A percentile compares a stretch with the other conserved stretches of the same genome.
These are phyloP conservation scores for Aspergillus cavernicola DNA, from an alignment of 495 filamentous ascomycete species.

Conservation along the genomic window DNA sequence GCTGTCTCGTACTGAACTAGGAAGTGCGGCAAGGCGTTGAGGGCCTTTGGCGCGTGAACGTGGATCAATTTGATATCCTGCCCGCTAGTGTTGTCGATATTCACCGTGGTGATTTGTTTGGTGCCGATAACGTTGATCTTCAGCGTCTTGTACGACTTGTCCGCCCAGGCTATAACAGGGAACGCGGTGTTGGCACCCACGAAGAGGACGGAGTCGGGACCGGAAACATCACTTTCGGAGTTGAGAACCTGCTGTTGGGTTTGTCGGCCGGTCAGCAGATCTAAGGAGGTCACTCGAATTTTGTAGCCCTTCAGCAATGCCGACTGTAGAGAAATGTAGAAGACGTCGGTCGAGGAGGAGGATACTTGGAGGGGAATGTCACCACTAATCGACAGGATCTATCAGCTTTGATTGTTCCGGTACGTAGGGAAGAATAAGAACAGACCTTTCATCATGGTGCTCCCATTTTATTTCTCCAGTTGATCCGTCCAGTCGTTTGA, in stretches of 20 bases:
- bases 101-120: constrained; percentile 53
- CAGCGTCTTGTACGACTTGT: constrained; percentile 60
- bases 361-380: constrained; percentile 77
- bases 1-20: constrained; percentile 76
- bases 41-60: constrained; percentile 67
- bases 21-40: constrained; percentile 72
- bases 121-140: constrained; percentile 79
- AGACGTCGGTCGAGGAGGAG: constrained; percentile 67
- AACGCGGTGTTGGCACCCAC: constrained; percentile 81
- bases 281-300: constrained; percentile 68
- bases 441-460: constrained; percentile 57
- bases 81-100: constrained; percentile 48
- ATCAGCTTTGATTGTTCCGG: constrained; percentile 5
- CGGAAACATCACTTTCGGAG: constrained; percentile 68
- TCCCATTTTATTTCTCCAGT: constrained; percentile 79
- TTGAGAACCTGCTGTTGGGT: constrained; percentile 61
- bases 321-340: constrained; percentile 72
- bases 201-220: constrained; percentile 65
- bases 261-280: constrained; percentile 65
- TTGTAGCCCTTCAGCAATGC: constrained; percentile 61
- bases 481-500: constrained; percentile 67
- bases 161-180: constrained; percentile 79
- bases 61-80: constrained; percentile 62
- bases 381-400: constrained; percentile 35
- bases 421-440: neutral